These are phyloP conservation scores for Trametes polyzona DNA, from an alignment of 1,284 basidiomycete species.

Conservation along the genomic window DNA sequence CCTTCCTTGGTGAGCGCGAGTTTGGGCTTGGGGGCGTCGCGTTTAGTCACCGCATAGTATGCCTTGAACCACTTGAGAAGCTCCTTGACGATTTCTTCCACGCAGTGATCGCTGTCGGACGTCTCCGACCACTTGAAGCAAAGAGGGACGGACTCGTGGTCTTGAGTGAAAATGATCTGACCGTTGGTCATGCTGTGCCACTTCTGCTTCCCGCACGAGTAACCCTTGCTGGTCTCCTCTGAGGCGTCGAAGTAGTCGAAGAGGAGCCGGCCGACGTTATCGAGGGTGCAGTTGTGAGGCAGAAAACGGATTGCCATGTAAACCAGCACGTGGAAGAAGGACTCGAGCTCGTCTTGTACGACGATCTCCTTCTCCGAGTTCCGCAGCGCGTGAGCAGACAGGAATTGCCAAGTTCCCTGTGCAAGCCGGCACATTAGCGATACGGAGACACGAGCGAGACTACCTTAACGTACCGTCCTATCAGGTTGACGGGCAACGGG, in stretches of 20 bases:
- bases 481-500: not conserved
- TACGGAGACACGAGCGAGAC: not conserved
- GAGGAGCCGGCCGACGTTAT: not conserved
- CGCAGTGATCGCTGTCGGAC: not conserved
- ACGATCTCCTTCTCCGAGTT: not conserved
- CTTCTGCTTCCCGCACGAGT: not conserved
- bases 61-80: conserved; percentile 7
- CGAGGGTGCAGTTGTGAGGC: not conserved
- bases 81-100: not conserved
- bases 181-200: not conserved
- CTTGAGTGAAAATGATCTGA: not conserved
- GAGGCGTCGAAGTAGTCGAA: conserved; percentile 11
- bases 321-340: conserved; percentile 17
- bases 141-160: not conserved
- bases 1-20: not conserved
- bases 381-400: not conserved
- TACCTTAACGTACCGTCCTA: not conserved
- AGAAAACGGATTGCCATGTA: conserved; percentile 13
- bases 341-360: conserved; percentile 19
- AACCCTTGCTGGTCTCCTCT: not conserved
- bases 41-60: not conserved
- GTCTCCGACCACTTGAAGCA: not conserved
- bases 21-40: not conserved
- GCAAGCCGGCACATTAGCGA: not conserved
- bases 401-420: conserved; percentile 20